These are phyloP conservation scores for Xerocomus brunneocitrinus DNA, from an alignment of 768 basidiomycete species.

Conservation along the genomic window DNA sequence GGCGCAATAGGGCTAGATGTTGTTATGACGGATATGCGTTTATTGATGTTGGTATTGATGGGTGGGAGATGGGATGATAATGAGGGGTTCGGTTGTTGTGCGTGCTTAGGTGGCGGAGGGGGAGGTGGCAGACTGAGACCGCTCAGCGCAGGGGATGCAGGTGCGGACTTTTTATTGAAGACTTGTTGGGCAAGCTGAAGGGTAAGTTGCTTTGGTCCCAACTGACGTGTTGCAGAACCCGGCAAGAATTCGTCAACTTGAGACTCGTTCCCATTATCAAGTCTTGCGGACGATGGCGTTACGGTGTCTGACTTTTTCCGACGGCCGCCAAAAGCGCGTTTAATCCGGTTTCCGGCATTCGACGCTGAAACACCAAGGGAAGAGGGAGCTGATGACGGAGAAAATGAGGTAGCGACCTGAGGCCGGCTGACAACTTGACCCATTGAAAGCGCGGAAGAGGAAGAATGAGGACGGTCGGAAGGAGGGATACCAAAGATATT, in stretches of 20 bases:
- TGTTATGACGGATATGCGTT: constrained; percentile 49
- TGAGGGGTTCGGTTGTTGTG: constrained; percentile 12
- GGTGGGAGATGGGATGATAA: constrained; percentile 20
- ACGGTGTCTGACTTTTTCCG: constrained; percentile 30
- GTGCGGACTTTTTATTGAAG: constrained; percentile 37
- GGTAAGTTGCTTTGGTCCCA: constrained; percentile 33
- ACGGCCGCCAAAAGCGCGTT: constrained; percentile 30
- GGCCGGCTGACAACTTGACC: constrained; percentile 34
- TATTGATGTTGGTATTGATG: constrained; percentile 28
- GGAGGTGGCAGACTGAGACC: constrained; percentile 30
- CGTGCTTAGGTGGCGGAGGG: constrained; percentile 38
- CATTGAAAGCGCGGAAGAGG: constrained; percentile 29
- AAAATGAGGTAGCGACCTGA: constrained; percentile 19
- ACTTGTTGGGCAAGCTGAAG: constrained; percentile 45
- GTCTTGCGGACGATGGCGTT: constrained; percentile 18
- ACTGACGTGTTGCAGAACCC: constrained; percentile 18
- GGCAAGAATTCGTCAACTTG: constrained; percentile 16
- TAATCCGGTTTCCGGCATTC: constrained; percentile 26
- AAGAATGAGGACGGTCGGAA: constrained; percentile 21
- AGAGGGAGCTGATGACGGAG: constrained; percentile 27
- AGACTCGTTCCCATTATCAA: constrained; percentile 18
- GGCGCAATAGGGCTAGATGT: constrained; percentile 52
- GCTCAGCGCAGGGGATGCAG: constrained; percentile 32
- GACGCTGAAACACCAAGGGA: constrained; percentile 17
- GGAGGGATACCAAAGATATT: constrained; percentile 27